Evolutionary conservation across 2,329 filamentous ascomycete genomes (phyloP), one percentile per base, ranked within the genome.

Genomic region (Botrytis byssoidea): DNA sequence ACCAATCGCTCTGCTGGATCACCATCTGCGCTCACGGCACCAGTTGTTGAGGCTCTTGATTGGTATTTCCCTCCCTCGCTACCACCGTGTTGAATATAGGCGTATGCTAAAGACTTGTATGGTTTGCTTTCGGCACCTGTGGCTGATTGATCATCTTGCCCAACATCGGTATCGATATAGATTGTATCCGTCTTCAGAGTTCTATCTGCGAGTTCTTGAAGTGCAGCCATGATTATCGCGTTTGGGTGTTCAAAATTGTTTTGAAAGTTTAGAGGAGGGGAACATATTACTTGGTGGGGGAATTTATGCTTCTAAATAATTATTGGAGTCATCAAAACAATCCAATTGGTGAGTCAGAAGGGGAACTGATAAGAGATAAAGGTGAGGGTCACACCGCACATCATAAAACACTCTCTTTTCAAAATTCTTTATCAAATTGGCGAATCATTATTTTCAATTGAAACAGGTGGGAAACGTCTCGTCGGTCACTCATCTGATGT

Each of bases 151-250:
- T 92, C 89, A 84, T 96, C 94, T 78, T 87, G 85, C 79, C 94
- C 94, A 78, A 87, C 87, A 79, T 94, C 92, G 81, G 94, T 92
- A 85, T 97, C 94, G 81, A 97, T 88, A 85, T 95, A 94, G 82
- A 92, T 87, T 73, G 83, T 85, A 25, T 83, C 81, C 78, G 82
- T 80, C 82, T 86, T 87, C 78, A 57, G 51, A 57, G 83, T 81
- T 80, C 86, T 84, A 76, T 87, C 84, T 78, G 86, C 85, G 78
- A 88, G 83, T 75, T 87, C 85, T 79, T 86, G 84, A 60, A 84
- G 67, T 66, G 78, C 77, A 22, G 80, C 77, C 79, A 81, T 79
- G 29, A 5, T 78, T 73, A 63, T 78, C 48, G 74, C 37, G 73
- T 66, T 25, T 60, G 22, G 35, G 29, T 29, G n/a, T 46, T 44